Conservation (phyloP, 257 asterid genomes). For the Solanum pinnatisectum region DNA sequence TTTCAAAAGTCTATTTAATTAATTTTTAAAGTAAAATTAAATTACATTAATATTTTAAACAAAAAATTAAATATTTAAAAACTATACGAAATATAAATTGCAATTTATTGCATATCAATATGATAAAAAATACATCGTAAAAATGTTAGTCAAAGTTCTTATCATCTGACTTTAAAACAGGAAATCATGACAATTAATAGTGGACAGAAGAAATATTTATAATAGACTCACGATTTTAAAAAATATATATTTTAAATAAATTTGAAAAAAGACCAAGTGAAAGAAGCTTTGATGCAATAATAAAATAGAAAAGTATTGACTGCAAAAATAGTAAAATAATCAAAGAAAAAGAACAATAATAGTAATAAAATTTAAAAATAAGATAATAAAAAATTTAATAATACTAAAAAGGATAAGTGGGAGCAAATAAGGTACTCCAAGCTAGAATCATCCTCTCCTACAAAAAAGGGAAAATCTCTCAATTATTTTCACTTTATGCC, state of each 20-base stretch:
- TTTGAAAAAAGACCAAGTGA: background rate
- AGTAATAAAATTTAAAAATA: background rate
- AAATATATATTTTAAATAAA: too few relatives aligned
- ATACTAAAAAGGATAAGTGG: background rate
- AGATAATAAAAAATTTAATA: background rate
- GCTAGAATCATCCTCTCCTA: background rate
- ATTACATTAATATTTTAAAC: too few relatives aligned
- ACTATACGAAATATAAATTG: too few relatives aligned
- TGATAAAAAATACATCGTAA: too few relatives aligned
- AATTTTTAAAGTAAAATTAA: too few relatives aligned
- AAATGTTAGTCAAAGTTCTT: too few relatives aligned
- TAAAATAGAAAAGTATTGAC: background rate
- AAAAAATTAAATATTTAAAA: too few relatives aligned
- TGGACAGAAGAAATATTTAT: fast-evolving
- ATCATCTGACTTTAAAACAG: too few relatives aligned
- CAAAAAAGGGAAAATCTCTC: background rate
- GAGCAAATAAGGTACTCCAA: background rate
- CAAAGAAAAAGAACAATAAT: background rate
- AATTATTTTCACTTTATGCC: background rate
- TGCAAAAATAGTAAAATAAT: background rate
- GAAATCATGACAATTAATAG: too few relatives aligned
- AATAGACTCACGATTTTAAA: too few relatives aligned
- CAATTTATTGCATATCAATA: too few relatives aligned
- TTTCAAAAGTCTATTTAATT: fast-evolving
- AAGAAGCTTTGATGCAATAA: too few relatives aligned